Base-by-base conservation (phyloP, 192 early-diverging fungal genomes). In the Podila epicladia region DNA sequence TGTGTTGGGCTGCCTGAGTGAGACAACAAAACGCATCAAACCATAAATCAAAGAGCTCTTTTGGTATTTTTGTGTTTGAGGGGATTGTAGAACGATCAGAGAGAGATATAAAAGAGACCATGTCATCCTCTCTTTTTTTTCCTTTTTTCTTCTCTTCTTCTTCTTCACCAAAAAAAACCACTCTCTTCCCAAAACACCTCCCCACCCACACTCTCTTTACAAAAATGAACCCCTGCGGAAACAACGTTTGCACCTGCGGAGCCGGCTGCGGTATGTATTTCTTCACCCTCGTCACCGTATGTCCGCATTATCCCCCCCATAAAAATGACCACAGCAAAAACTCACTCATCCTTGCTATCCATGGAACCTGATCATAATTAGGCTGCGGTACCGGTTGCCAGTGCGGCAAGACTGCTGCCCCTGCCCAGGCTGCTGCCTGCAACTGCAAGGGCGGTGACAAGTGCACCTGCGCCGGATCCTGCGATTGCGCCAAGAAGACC, bases 171-270 rank as follows among this genome's bases (percentile, higher is more conserved):
- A 73, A 37, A 37, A 19, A 37, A 26, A 59, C 17, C 26, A 22
- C 26, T 29, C 57, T 38, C 57, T 38, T 32, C 72, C 12, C 49
- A 26, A 22, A 55, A n/a, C 35, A 32, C 19, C 35, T 24, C 31
- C n/a, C 31, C 49, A 37, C 58, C 26, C 53, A 37, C 57, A 58
- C 41, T 11, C 35, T 17, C 28, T 19, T 65, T 49, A 12, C 64
- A 48, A 71, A 71, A 50, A 79, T 72, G 76, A 72, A 79, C 76
- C 76, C 76, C 70, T 79, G 76, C 65, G 76, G 76, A 72, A 79
- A 79, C 70, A 57, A 60, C 65, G 65, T 64, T 79, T 79, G 76
- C 76, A 72, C 76, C 65, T 79, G 76, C 55, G 76, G 76, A 35
- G 32, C 76, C 65, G 55, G 58, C 28, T 79, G 76, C 65, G 70